These are phyloP conservation scores for Daphne laureola DNA, from an alignment of 441 rosid species.

Conservation along the genomic window DNA sequence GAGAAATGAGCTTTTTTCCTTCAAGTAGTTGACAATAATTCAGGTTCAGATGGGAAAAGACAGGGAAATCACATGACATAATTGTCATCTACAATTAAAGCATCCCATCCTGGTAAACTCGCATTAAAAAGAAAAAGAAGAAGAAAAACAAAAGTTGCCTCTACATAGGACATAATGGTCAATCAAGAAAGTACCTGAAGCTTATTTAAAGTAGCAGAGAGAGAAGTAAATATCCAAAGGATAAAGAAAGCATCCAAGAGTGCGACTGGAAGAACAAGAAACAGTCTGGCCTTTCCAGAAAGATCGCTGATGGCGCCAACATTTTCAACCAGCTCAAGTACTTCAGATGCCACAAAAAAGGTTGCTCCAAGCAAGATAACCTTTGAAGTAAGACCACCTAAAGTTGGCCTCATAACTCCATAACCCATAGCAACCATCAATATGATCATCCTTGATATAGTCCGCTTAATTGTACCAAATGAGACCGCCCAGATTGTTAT, in stretches of 20 bases:
- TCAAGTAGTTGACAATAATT: not conserved
- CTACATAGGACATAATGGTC: not conserved
- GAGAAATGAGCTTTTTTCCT: not conserved
- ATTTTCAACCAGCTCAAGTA: conserved; percentile 85
- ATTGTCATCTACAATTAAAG: no score
- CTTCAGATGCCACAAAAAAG: conserved; percentile 85
- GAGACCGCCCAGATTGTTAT: conserved; percentile 91
- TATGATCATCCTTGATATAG: conserved; percentile 68
- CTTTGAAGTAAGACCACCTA: conserved; percentile 89
- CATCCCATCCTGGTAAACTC: no score
- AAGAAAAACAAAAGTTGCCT: no score
- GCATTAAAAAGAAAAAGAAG: no score
- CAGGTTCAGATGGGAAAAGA: no score
- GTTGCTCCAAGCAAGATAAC: conserved; percentile 84
- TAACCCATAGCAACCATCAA: conserved; percentile 93
- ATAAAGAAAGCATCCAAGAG: conserved; percentile 92
- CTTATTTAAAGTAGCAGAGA: conserved; percentile 81
- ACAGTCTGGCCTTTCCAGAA: conserved; percentile 83
- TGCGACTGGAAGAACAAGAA: conserved; percentile 81
- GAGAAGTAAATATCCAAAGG: conserved; percentile 92
- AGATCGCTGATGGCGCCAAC: conserved; percentile 88
- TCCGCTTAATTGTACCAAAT: conserved; percentile 68
- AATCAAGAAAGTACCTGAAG: conserved; percentile 59
- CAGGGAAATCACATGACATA: not conserved
- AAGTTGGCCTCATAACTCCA: conserved; percentile 93